Evolutionary conservation across 768 basidiomycete genomes (phyloP).

Genomic region (Gelatoporia subvermispora): DNA sequence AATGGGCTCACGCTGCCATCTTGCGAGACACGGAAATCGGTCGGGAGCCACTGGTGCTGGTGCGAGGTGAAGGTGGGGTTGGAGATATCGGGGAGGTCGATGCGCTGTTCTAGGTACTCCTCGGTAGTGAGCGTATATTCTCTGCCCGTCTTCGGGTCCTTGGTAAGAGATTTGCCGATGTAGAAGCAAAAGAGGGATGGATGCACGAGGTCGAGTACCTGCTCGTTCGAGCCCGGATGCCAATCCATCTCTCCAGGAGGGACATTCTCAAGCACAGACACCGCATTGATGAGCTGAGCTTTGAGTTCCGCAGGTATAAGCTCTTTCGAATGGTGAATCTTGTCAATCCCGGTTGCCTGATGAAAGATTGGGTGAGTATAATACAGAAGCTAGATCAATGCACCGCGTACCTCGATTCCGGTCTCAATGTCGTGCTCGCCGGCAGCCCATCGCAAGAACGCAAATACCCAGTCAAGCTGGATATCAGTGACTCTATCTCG

Average conservation of each 20-base stretch:
- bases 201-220: constrained; percentile 43
- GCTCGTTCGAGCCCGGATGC: constrained; percentile 40
- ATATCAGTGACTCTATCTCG: not conserved
- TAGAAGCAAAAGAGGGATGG: constrained; percentile 37
- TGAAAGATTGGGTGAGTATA: not conserved
- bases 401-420: constrained; percentile 2
- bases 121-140: not conserved
- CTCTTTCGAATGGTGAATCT: constrained; percentile 1
- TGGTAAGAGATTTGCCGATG: constrained; percentile 2
- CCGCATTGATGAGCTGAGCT: not conserved
- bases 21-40: constrained; percentile 23
- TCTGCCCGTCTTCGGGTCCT: not conserved
- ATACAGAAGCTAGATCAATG: not conserved
- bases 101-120: not conserved
- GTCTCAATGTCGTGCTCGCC: not conserved
- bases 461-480: constrained; percentile 6
- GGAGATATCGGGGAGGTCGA: not conserved
- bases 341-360: not conserved
- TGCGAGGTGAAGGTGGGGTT: constrained; percentile 10
- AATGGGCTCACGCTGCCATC: constrained; percentile 15
- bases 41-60: constrained; percentile 25
- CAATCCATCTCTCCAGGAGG: constrained; percentile 37
- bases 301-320: constrained; percentile 7
- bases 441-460: constrained; percentile 3
- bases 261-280: constrained; percentile 29